These are phyloP conservation scores for Solanum chiquidenum DNA, from an alignment of 257 asterid genomes.

Conservation along the genomic window DNA sequence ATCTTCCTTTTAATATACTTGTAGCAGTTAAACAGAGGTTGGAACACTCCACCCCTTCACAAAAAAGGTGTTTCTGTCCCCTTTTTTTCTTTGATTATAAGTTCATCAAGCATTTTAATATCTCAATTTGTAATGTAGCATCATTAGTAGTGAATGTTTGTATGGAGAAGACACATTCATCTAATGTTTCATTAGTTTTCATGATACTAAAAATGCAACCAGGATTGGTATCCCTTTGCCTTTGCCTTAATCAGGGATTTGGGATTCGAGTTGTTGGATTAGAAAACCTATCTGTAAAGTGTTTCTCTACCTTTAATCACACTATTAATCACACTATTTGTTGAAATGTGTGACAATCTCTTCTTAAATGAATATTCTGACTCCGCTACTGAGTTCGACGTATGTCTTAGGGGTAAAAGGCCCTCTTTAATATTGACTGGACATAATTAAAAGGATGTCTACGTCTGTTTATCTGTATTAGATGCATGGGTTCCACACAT, in stretches of 20 bases:
- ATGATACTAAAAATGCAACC: neutral
- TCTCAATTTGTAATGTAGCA: no score
- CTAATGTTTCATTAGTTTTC: neutral
- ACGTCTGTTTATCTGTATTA: neutral
- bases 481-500: neutral
- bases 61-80: neutral
- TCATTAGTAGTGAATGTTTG: neutral
- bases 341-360: neutral
- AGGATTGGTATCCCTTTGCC: no score
- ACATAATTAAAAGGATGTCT: neutral
- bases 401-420: no score
- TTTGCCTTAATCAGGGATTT: no score
- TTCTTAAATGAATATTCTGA: no score
- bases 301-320: neutral
- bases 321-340: no score
- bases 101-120: no score
- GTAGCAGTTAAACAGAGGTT: neutral
- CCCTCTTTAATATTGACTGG: neutral
- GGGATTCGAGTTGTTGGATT: neutral
- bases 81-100: no score
- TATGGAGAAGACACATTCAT: neutral
- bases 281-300: neutral
- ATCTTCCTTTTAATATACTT: neutral
- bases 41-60: no score
- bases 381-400: neutral